phyloP scores from a whole-genome alignment of 2,329 filamentous ascomycete genomes.

The Neobulgaria alba region DNA sequence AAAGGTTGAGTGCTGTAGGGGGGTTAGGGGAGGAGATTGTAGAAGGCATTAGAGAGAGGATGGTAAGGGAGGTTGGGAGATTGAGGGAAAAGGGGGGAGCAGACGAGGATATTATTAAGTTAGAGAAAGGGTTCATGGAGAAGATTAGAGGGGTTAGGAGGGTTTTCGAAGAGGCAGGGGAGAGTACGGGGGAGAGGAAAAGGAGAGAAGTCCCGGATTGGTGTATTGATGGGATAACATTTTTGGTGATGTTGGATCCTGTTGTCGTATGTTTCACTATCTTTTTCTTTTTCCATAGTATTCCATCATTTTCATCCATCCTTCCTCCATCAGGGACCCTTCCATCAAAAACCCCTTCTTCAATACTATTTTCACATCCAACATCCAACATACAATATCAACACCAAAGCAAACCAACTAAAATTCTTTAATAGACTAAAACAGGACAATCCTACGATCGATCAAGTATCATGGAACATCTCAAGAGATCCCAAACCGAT shows the following conservation, averaged over 20 bases:
- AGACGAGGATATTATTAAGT: conserved; percentile 32
- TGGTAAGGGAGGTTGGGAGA: conserved; percentile 34
- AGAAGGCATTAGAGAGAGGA: conserved; percentile 39
- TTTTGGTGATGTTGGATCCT: conserved; percentile 66
- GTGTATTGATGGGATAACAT: conserved; percentile 68
- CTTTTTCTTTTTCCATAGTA: background rate
- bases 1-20: conserved; percentile 44
- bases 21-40: conserved; percentile 54
- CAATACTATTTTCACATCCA: conserved; percentile 4
- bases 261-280: conserved; percentile 30
- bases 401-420: no score
- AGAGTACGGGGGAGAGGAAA: conserved; percentile 46
- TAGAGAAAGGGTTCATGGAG: conserved; percentile 35
- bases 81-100: conserved; percentile 34
- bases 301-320: background rate
- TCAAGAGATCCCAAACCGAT: conserved; percentile 67
- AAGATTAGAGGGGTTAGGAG: conserved; percentile 38
- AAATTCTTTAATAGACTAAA: no score
- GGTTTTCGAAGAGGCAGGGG: conserved; percentile 44
- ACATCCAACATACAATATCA: no score
- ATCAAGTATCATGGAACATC: conserved; percentile 74
- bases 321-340: no score
- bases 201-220: conserved; percentile 54
- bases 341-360: no score
- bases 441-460: conserved; percentile 89